Evolutionary conservation across 345 rosid species (phyloP), one percentile per base, ranked within the genome.

Genomic region (Microthlaspi erraticum): DNA sequence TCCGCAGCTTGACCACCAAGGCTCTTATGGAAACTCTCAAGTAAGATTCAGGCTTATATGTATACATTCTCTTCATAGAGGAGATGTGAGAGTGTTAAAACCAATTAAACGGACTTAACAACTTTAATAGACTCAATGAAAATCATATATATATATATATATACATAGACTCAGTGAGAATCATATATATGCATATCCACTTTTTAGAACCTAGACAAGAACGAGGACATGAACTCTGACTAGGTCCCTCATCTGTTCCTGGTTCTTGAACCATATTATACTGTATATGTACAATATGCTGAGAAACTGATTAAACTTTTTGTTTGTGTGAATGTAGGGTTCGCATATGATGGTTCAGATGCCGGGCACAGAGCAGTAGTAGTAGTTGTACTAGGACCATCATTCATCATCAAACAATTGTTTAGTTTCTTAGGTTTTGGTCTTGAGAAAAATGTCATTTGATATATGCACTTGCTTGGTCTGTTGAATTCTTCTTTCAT

Each of bases 311-410:
- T 56, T n/a, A n/a, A n/a, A 34, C 16, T 26, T 26, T 26, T 51
- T 0, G 36, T 43, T 34, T 19, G 51, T 49, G 4, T 54, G 51
- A 72, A 39, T 73, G 48, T 81, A 89, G 92, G 86, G 61, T 32
- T 89, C 85, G 68, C 85, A 88, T 80, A 55, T 81, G 80, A 82
- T 85, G 81, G 83, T 81, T 77, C 90, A 77, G 1, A 85, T 80
- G 91, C 92, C 80, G 49, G 82, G 82, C 61, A 46, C 77, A 6
- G 87, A 89, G 77, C 80, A 84, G 48, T 39, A 26, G 29, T 8
- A n/a, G n/a, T 20, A 60, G 29, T 26, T 0, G 3, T 26, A 26
- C 29, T 26, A 26, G 29, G 29, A 26, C 4, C 29, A 3, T 26
- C 29, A 26, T 26, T 26, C 29, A 26, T 0, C 29, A 26, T 26